Evolutionary conservation across 106 monocot genomes (phyloP), one percentile per base, ranked within the genome.

Genomic region (Platanthera zijinensis): DNA sequence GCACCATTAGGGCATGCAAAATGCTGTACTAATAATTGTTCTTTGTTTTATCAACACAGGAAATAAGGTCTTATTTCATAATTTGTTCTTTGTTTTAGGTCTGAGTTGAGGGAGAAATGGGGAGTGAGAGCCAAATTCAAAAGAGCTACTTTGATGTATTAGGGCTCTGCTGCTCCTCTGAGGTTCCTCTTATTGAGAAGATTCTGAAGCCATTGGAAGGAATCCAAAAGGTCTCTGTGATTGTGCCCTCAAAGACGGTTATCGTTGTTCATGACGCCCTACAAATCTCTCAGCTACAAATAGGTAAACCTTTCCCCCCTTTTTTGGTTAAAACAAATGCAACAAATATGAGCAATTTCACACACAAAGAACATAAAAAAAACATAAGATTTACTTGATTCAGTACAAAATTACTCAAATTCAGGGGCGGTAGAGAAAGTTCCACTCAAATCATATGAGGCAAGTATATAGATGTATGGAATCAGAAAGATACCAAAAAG

Each of bases 71-170:
- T 13, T 13, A 13, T 56, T 56, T 56, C 5, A 56, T 56, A 15
- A 70, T 70, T 15, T 48, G 46, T 48, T 17, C 47, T n/a, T 70
- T 13, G 5, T 48, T 70, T 51, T 39, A n/a, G 69, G 32, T 52
- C 18, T 50, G 5, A 48, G 32, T 39, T 45, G 59, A 50, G 61
- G 50, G 57, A 13, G 75, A 75, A 11, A 52, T 14, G 67, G 61
- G 25, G 3, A 51, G 3, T 15, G 78, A 66, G n/a, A 57, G 48
- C 3, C 21, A 28, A 22, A 19, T n/a, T n/a, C 82, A 92, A 50
- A 96, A 90, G 87, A 96, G 92, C 74, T 96, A 92, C 75, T 92
- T 96, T 54, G 96, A 96, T 76, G 96, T 96, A 8, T 30, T 96
- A 61, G 96, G 96, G 3, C 81, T 96, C 74, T 96, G 96, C 73